Conservation (phyloP, 2,329 filamentous ascomycete species). For the Arthrobotrys conoides region DNA sequence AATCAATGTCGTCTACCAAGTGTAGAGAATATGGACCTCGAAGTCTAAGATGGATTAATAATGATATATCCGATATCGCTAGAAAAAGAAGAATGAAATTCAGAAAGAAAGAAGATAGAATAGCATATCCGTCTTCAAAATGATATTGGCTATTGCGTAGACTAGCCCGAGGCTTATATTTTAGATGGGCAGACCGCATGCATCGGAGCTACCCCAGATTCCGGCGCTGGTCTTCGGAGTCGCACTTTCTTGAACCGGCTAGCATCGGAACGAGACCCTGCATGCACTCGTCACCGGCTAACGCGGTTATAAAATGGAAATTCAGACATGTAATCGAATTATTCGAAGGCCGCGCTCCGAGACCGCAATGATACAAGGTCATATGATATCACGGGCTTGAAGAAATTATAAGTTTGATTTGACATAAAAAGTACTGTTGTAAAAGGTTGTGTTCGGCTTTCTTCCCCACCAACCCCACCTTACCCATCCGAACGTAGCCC, state of each 20-base stretch:
- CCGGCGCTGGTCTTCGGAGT: slow-evolving; percentile 49
- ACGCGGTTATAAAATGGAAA: slow-evolving; percentile 13
- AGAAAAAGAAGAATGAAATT: slow-evolving; percentile 9
- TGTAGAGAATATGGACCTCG: neutral
- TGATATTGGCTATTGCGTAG: neutral
- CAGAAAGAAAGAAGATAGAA: slow-evolving; percentile 1
- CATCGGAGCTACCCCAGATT: slow-evolving; percentile 60
- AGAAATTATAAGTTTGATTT: neutral
- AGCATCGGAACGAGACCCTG: slow-evolving; percentile 59
- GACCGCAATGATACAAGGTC: neutral
- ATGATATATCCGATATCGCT: too few relatives aligned
- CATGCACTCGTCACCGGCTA: slow-evolving; percentile 26
- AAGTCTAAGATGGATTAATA: too few relatives aligned
- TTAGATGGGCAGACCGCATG: slow-evolving; percentile 37
- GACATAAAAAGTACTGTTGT: slow-evolving; percentile 15
- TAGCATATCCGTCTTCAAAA: neutral
- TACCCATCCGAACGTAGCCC: slow-evolving; percentile 11
- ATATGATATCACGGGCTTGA: slow-evolving; percentile 18
- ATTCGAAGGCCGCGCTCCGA: neutral
- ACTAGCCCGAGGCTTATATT: slow-evolving; percentile 36
- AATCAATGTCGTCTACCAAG: too few relatives aligned
- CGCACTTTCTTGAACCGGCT: slow-evolving; percentile 55
- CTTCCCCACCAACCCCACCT: slow-evolving; percentile 17
- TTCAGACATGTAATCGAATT: slow-evolving; percentile 9
- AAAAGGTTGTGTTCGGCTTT: slow-evolving; percentile 10